These are phyloP conservation scores for Trichoderma sp. DNA, from an alignment of 2,329 filamentous ascomycete genomes.

Conservation along the genomic window DNA sequence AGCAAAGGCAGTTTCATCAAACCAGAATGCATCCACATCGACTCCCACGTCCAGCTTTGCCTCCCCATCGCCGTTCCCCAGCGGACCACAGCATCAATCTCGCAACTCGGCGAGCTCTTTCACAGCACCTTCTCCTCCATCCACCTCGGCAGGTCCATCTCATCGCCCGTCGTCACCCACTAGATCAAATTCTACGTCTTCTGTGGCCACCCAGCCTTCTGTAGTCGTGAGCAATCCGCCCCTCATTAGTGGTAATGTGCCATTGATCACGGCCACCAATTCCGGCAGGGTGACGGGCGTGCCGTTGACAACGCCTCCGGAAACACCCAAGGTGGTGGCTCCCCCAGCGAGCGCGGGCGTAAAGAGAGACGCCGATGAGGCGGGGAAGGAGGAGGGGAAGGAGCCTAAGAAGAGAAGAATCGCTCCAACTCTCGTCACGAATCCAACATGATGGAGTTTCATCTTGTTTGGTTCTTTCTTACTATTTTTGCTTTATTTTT, in stretches of 20 bases:
- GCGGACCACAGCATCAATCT: constrained; percentile 51
- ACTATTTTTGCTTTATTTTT: background rate
- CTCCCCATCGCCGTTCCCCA: constrained; percentile 58
- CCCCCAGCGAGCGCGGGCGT: constrained; percentile 38
- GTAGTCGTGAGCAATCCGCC: constrained; percentile 73
- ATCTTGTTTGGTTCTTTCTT: background rate
- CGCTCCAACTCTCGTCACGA: constrained; percentile 60
- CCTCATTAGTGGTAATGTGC: constrained; percentile 73
- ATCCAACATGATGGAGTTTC: background rate
- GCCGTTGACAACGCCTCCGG: constrained; percentile 83
- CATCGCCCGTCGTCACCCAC: constrained; percentile 74
- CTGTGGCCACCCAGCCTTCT: constrained; percentile 66
- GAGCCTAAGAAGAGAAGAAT: constrained; percentile 68
- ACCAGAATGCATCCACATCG: constrained; percentile 66
- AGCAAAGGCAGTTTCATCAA: constrained; percentile 52
- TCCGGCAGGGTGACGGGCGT: constrained; percentile 62
- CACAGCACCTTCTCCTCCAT: constrained; percentile 54
- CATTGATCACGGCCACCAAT: constrained; percentile 71
- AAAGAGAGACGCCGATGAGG: constrained; percentile 58
- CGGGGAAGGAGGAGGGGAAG: constrained; percentile 51
- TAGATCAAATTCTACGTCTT: constrained; percentile 82
- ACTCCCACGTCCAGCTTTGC: constrained; percentile 66
- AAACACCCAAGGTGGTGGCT: constrained; percentile 64
- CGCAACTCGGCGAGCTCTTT: constrained; percentile 58
- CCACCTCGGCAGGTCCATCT: constrained; percentile 54